Conservation (phyloP, 2,329 filamentous ascomycete species). For the Aureobasidium musti region DNA sequence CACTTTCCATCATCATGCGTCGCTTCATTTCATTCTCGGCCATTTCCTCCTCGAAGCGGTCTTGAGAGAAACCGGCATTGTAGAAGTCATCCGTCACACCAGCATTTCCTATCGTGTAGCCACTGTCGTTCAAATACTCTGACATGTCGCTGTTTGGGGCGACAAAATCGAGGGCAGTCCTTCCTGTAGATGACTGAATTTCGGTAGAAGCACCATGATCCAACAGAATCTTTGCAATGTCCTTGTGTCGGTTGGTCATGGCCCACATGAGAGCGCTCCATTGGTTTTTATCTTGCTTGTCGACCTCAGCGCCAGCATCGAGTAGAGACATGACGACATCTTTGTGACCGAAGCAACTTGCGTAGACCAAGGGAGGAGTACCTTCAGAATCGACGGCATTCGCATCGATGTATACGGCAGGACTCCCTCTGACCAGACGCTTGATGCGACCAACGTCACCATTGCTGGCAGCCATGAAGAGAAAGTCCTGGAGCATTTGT, state of each 20-base stretch:
- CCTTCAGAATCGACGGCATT: conserved; percentile 91
- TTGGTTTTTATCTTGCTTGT: conserved; percentile 91
- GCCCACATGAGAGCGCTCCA: conserved; percentile 99
- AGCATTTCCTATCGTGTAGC: conserved; percentile 81
- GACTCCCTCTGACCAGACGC: conserved; percentile 72
- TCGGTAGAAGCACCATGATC: conserved; percentile 95
- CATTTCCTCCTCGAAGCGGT: conserved; percentile 95
- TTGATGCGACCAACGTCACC: conserved; percentile 82
- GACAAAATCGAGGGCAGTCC: conserved; percentile 94
- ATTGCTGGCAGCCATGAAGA: conserved; percentile 96
- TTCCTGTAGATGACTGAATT: conserved; percentile 88
- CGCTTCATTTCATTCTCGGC: conserved; percentile 94
- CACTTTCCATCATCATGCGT: conserved; percentile 99
- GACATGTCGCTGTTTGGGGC: conserved; percentile 95
- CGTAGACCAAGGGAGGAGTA: conserved; percentile 94
- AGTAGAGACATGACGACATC: conserved; percentile 82
- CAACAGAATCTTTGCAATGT: conserved; percentile 86
- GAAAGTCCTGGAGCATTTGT: conserved; percentile 76
- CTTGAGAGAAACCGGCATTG: conserved; percentile 85
- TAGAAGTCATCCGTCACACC: conserved; percentile 88
- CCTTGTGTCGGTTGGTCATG: conserved; percentile 97
- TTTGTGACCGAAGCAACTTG: conserved; percentile 96
- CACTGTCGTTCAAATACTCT: conserved; percentile 90
- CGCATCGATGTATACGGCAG: conserved; percentile 75
- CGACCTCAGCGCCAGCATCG: conserved; percentile 81